phyloP scores from a whole-genome alignment of 176 grass and related monocot genomes.

The Panicum miliaceum region DNA sequence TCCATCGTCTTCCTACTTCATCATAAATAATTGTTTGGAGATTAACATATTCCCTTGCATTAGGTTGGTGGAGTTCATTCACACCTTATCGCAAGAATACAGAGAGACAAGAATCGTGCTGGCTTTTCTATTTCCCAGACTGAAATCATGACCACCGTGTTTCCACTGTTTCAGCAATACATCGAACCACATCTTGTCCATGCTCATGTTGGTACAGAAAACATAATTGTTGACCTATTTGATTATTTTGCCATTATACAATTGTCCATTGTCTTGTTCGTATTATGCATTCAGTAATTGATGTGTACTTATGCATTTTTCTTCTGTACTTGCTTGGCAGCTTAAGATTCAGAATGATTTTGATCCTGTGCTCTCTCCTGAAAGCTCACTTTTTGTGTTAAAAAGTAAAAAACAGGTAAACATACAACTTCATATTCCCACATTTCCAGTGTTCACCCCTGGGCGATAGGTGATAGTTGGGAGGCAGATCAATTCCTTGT shows the following conservation, averaged over 20 bases:
- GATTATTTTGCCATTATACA: slow-evolving; percentile 18
- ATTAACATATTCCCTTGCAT: slow-evolving; percentile 40
- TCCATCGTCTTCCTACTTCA: slow-evolving; percentile 15
- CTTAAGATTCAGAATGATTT: slow-evolving; percentile 99
- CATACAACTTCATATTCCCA: slow-evolving; percentile 25
- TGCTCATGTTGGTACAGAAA: slow-evolving; percentile 99
- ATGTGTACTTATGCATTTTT: slow-evolving; percentile 44
- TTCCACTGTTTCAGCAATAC: slow-evolving; percentile 94
- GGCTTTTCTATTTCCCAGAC: slow-evolving; percentile 85
- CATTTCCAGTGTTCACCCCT: neutral
- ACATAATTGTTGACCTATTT: slow-evolving; percentile 47
- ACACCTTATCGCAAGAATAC: slow-evolving; percentile 95
- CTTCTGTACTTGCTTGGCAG: slow-evolving; percentile 49
- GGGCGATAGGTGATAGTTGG: neutral
- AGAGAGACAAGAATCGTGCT: slow-evolving; percentile 90
- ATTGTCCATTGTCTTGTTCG: neutral
- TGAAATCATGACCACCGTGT: slow-evolving; percentile 97
- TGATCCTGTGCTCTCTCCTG: slow-evolving; percentile 96
- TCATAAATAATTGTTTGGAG: slow-evolving; percentile 26
- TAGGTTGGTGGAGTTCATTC: slow-evolving; percentile 99
- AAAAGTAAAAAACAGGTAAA: slow-evolving; percentile 93
- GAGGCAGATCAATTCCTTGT: neutral
- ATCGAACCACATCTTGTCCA: slow-evolving; percentile 99
- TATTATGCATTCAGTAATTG: slow-evolving; percentile 27
- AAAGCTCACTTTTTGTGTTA: slow-evolving; percentile 96